Percentiles rank a stretch among this genome's conserved stretches.
Evolutionary conservation across 306 rosid genomes (phyloP).

Genomic region (Trifolium subterraneum): DNA sequence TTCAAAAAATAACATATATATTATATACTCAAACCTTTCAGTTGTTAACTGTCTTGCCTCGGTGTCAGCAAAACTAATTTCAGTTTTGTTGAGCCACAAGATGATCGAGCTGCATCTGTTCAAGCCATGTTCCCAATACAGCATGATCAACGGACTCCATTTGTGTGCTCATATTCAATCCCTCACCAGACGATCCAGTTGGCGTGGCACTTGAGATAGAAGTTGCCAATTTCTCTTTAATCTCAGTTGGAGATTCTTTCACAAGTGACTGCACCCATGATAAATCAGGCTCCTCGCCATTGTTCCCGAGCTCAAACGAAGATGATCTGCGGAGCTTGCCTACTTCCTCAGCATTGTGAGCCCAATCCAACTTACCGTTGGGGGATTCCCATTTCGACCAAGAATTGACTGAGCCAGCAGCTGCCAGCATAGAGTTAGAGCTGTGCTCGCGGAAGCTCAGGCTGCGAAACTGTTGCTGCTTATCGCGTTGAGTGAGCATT

Average conservation of each 20-base stretch:
- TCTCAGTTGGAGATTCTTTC: slow-evolving; percentile 84
- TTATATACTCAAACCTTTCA: slow-evolving; percentile 43
- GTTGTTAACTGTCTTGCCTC: slow-evolving; percentile 45
- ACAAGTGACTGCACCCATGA: slow-evolving; percentile 99
- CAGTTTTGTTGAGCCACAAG: slow-evolving; percentile 54
- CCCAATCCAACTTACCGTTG: slow-evolving; percentile 82
- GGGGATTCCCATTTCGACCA: slow-evolving; percentile 94
- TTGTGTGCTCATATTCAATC: slow-evolving; percentile 54
- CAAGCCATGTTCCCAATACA: slow-evolving; percentile 50
- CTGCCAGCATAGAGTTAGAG: slow-evolving; percentile 58
- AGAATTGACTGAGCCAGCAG: slow-evolving; percentile 50
- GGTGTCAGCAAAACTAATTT: slow-evolving; percentile 41
- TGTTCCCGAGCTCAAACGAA: slow-evolving; percentile 83
- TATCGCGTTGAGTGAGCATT: slow-evolving; percentile 78
- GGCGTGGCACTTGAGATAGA: slow-evolving; percentile 49
- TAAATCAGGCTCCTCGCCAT: slow-evolving; percentile 91
- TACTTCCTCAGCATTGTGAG: slow-evolving; percentile 65
- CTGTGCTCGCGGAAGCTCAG: slow-evolving; percentile 90
- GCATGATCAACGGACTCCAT: slow-evolving; percentile 51
- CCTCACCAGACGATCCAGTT: slow-evolving; percentile 52
- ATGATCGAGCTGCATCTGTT: slow-evolving; percentile 50
- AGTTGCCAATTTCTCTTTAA: slow-evolving; percentile 61
- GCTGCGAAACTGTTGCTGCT: slow-evolving; percentile 92
- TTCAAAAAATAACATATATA: slow-evolving; percentile 43
- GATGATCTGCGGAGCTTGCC: slow-evolving; percentile 84